Evolutionary conservation across 306 rosid genomes (phyloP), one percentile per base, ranked within the genome.

Genomic region (Mimosa bimucronata): DNA sequence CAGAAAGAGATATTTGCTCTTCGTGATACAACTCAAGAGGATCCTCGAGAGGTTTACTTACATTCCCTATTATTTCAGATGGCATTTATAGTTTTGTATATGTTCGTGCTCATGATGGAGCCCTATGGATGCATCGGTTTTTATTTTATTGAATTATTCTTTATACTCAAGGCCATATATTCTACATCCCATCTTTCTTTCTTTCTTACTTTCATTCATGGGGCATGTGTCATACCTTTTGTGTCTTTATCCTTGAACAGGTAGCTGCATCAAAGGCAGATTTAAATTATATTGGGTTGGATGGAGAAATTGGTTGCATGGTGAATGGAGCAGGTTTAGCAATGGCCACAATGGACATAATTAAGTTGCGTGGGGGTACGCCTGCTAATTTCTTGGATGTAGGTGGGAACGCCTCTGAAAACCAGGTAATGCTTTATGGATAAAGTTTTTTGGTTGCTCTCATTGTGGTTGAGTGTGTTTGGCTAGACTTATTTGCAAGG

Each of bases 301-400:
- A 95, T 87, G 99, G 99, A 79, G 99, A 95, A 85, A 95, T 95
- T 84, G 99, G 99, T 68, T 95, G 99, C 90, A 95, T 95, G 99
- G 99, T 95, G 85, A 95, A 95, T 86, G 99, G 99, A 52, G 99
- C 98, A 44, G 99, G 99, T 79, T 85, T 95, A 77, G 98, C 99
- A 74, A 95, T 95, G 99, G 95, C 99, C 77, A 95, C 99, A 13
- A 95, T 95, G 99, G 99, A 95, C 80, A 95, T 95, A 62, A 95
- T 95, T 72, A 95, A 95, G 84, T 83, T 95, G 85, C 98, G 85
- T 66, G 99, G 99, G 29, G 99, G 99, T 82, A 95, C 99, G 79
- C 99, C 99, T 77, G 99, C 99, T 75, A 95, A 95, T 90, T 95
- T 95, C 83, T 88, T 95, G 66, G 99, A 95, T 81, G 97, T 93